Evolutionary conservation across 2,329 filamentous ascomycete species (phyloP).

Genomic region (Tricladium varicosporioides): DNA sequence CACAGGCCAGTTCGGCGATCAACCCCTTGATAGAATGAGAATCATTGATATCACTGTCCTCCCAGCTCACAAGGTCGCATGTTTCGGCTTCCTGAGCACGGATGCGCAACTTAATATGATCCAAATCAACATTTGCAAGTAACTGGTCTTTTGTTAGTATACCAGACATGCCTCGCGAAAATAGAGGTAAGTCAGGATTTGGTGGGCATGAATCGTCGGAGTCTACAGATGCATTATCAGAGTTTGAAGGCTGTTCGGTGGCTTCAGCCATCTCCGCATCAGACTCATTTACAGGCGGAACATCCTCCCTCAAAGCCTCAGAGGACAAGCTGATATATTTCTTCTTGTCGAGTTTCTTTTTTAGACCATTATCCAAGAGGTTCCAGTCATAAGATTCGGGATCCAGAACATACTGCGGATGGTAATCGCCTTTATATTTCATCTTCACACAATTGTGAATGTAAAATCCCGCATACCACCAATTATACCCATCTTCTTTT

Average conservation of each 20-base stretch:
- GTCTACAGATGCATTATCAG: slow-evolving; percentile 11
- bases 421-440: slow-evolving; percentile 80
- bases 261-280: slow-evolving; percentile 12
- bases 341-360: slow-evolving; percentile 40
- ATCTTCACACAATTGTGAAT: slow-evolving; percentile 81
- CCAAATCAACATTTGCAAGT: slow-evolving; percentile 50
- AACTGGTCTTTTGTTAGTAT: slow-evolving; percentile 56
- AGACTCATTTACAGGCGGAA: neutral
- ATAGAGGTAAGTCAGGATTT: slow-evolving; percentile 44
- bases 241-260: slow-evolving; percentile 5
- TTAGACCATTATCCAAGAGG: slow-evolving; percentile 51
- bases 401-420: slow-evolving; percentile 71
- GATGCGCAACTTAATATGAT: slow-evolving; percentile 51
- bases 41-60: slow-evolving; percentile 48
- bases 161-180: slow-evolving; percentile 65
- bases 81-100: slow-evolving; percentile 40
- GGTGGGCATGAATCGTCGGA: slow-evolving; percentile 15
- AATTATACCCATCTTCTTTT: slow-evolving; percentile 66
- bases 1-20: slow-evolving; percentile 66
- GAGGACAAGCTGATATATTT: slow-evolving; percentile 29
- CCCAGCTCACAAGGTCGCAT: slow-evolving; percentile 59
- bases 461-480: slow-evolving; percentile 83
- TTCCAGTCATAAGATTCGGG: slow-evolving; percentile 64
- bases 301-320: slow-evolving; percentile 1
- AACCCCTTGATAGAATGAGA: slow-evolving; percentile 54